Conservation (phyloP, 2,329 filamentous ascomycete genomes). For the Aspergillus ibericus region DNA sequence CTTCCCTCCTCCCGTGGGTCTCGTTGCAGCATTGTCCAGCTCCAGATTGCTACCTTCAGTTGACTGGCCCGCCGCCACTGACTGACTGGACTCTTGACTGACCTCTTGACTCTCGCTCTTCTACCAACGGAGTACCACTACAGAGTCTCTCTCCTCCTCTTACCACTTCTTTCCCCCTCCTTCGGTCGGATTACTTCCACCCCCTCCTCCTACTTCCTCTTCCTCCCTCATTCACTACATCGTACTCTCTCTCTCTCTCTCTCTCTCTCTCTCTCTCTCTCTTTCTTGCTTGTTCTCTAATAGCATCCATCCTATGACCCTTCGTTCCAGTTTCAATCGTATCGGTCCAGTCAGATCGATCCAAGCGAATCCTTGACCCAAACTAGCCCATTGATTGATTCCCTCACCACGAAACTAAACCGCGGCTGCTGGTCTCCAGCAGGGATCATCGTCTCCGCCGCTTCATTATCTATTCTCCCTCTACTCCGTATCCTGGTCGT, state of each 20-base stretch:
- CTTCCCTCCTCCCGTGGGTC: not conserved
- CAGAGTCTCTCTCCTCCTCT: not conserved
- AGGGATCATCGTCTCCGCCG: slow-evolving; percentile 18
- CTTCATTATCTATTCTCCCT: slow-evolving; percentile 10
- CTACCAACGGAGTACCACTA: too few relatives aligned
- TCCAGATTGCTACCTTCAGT: not conserved
- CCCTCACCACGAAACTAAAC: slow-evolving; percentile 10
- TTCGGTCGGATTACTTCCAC: slow-evolving; percentile 9
- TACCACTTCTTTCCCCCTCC: not conserved
- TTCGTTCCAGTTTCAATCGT: not conserved
- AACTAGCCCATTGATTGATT: not conserved
- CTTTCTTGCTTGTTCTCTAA: not conserved
- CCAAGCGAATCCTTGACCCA: not conserved
- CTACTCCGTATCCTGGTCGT: slow-evolving; percentile 3
- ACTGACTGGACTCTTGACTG: not conserved
- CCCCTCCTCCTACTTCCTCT: slow-evolving; percentile 18
- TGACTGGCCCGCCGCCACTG: not conserved
- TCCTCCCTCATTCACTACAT: slow-evolving; percentile 5
- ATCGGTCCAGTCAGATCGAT: not conserved
- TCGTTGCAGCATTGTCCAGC: not conserved
- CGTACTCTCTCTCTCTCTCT: slow-evolving; percentile 5
- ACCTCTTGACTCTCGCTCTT: not conserved
- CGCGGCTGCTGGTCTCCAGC: slow-evolving; percentile 15
- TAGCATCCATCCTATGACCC: not conserved
- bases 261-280: slow-evolving; percentile 6